Percentiles rank a stretch among this genome's conserved stretches.
Evolutionary conservation across 768 basidiomycete species (phyloP).

Genomic region (Lactarius sp.): DNA sequence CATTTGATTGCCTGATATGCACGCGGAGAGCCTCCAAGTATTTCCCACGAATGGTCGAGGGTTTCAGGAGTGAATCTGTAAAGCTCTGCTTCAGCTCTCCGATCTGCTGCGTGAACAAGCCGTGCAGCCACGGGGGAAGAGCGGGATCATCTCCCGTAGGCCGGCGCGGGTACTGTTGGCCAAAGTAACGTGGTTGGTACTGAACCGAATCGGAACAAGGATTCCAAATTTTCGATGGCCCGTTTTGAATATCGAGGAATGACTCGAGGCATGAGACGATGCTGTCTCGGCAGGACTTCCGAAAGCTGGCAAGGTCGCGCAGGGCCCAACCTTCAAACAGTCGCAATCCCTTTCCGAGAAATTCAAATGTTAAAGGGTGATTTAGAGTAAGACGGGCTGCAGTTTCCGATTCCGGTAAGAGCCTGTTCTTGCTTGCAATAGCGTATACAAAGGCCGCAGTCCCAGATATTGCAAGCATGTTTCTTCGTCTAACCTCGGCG

Average conservation of each 20-base stretch:
- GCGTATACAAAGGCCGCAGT: constrained; percentile 17
- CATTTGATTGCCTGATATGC: background rate
- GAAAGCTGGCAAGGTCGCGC: background rate
- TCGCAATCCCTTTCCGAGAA: background rate
- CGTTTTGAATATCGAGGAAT: background rate
- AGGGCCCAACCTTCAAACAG: constrained; percentile 1
- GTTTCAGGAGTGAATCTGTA: background rate
- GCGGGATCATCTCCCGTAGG: too few relatives aligned
- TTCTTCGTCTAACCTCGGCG: background rate
- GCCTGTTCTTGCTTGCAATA: constrained; percentile 12
- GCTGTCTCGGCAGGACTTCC: constrained; percentile 1
- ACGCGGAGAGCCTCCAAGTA: background rate
- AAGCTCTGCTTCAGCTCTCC: background rate
- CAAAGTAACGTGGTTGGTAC: too few relatives aligned
- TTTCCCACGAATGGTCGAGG: background rate
- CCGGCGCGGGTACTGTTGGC: too few relatives aligned
- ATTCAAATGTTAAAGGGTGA: constrained; percentile 11
- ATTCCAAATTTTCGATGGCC: constrained; percentile 11
- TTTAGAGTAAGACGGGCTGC: constrained; percentile 5
- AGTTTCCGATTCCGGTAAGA: background rate
- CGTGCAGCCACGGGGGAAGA: background rate
- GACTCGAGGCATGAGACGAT: background rate
- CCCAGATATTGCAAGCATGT: background rate
- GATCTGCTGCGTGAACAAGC: background rate
- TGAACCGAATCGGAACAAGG: background rate